Evolutionary conservation across 2,329 filamentous ascomycete genomes (phyloP), one percentile per base, ranked within the genome.

Genomic region (Hymenoscyphus infarciens): DNA sequence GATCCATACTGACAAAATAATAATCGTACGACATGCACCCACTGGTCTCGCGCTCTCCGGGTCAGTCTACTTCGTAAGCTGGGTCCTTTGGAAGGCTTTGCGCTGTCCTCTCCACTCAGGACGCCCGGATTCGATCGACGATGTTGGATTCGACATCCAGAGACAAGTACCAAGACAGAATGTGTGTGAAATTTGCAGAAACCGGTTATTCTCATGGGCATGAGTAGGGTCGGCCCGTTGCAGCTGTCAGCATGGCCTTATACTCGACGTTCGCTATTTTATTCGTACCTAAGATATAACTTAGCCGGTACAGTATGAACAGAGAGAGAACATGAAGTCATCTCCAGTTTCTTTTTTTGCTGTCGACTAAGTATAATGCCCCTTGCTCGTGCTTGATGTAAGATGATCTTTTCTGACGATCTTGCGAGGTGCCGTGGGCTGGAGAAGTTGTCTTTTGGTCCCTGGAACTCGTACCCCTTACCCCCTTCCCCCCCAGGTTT

Each of bases 361-460:
- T 27, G 6, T 19, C 45, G 22, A 25, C 22, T 8, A 19, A 52
- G 45, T 52, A 52, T 52, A 19, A 52, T 13, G 35, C 16, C 35
- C 19, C 19, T 52, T 52, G 45, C n/a, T 52, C 19, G 25, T 52
- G 22, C 22, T 22, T 22, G 22, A 52, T 25, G 45, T 22, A 19
- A 52, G 45, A 52, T 52, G n/a, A 52, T 52, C 45, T 52, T 22
- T 52, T 52, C 45, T 25, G 45, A 52, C 45, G 19, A 52, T 52
- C 45, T 52, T 25, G 45, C 19, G 8, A 52, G 45, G 45, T 52
- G 19, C 45, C 45, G 45, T 52, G 45, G 19, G 45, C 22, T 52
- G 45, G 25, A 19, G 45, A 52, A 10, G 45, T 22, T 52, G 45
- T 25, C 19, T 52, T 52, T 15, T 52, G 45, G 45, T 52, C 22